A percentile compares a stretch with the other conserved stretches of the same genome.
phyloP scores from a whole-genome alignment of 331 rosid species.

The Malus hybrid region DNA sequence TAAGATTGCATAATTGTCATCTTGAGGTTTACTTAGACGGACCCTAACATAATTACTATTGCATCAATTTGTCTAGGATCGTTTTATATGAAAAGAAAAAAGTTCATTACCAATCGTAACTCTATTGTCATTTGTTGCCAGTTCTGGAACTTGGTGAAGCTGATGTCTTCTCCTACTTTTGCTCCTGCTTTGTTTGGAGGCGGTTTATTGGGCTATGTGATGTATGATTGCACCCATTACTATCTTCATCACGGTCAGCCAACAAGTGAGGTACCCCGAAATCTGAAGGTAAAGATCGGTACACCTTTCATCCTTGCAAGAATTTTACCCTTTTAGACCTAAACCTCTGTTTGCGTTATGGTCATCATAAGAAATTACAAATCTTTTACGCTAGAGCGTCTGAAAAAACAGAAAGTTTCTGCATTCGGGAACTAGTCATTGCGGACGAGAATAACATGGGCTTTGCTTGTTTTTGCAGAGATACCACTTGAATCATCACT shows the following conservation, averaged over 20 bases:
- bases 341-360: background rate
- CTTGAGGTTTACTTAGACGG: background rate
- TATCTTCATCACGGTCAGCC: slow-evolving; percentile 96
- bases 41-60: background rate
- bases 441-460: background rate
- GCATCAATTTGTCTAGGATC: background rate
- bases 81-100: background rate
- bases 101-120: slow-evolving; percentile 13
- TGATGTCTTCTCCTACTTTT: slow-evolving; percentile 52
- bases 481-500: slow-evolving; percentile 93
- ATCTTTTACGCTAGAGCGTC: background rate
- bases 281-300: slow-evolving; percentile 58
- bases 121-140: slow-evolving; percentile 33
- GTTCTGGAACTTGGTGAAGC: slow-evolving; percentile 75
- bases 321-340: background rate
- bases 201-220: slow-evolving; percentile 84
- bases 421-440: background rate
- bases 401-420: background rate
- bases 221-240: slow-evolving; percentile 88
- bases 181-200: slow-evolving; percentile 89
- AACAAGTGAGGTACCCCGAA: slow-evolving; percentile 31
- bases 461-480: slow-evolving; percentile 36
- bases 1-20: background rate
- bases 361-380: background rate
- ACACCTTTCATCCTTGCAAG: slow-evolving; percentile 2